Percentiles rank a stretch among this genome's conserved stretches.
These are phyloP conservation scores for Eucalyptus pumila DNA, from an alignment of 345 rosid genomes.

Conservation along the genomic window DNA sequence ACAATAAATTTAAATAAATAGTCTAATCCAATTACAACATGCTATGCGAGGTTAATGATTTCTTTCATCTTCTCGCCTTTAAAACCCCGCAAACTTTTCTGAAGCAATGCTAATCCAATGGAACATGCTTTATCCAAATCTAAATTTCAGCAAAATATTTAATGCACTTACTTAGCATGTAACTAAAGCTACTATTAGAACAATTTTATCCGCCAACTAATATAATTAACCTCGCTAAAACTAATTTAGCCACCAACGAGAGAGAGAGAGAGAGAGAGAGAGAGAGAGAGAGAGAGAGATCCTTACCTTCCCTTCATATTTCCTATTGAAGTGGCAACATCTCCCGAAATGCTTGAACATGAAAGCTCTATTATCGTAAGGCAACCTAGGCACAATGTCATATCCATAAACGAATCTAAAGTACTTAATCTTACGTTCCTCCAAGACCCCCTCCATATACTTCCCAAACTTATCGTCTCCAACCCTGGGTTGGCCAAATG, in stretches of 20 bases:
- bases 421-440: slow-evolving; percentile 19
- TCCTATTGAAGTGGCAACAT: slow-evolving; percentile 37
- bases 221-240: not conserved
- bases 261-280: not conserved
- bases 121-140: not conserved
- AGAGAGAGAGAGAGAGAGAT: not conserved
- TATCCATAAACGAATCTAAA: slow-evolving; percentile 46
- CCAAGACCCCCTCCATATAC: slow-evolving; percentile 25
- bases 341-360: slow-evolving; percentile 54
- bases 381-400: slow-evolving; percentile 51
- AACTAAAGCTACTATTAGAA: not conserved
- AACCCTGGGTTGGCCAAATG: slow-evolving; percentile 72
- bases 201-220: not conserved
- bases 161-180: not conserved
- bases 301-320: not conserved
- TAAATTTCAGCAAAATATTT: not conserved
- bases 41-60: not conserved
- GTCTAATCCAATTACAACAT: not conserved
- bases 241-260: not conserved
- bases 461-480: slow-evolving; percentile 37
- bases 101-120: not conserved
- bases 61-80: not conserved
- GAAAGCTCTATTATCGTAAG: slow-evolving; percentile 28
- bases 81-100: not conserved
- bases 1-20: not conserved